A percentile compares a stretch with the other conserved stretches of the same genome.
Conservation (phyloP, 1,139 yeast species). For the Yamadazyma siamensis region DNA sequence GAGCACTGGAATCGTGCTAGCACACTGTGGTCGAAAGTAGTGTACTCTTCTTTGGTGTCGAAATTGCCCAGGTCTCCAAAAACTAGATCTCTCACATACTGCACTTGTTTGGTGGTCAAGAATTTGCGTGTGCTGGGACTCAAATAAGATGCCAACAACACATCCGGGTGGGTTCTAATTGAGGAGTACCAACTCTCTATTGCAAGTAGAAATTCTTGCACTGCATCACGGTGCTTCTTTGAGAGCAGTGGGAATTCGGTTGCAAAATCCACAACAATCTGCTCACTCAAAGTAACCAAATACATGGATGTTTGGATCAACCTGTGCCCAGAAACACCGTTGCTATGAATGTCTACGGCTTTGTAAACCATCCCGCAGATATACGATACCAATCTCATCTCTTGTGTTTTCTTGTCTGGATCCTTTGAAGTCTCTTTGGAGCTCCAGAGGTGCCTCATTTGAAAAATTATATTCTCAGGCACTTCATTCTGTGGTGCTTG, state of each 20-base stretch:
- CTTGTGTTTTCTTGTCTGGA: too few relatives aligned
- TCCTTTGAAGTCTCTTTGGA: too few relatives aligned
- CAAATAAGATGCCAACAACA: slow-evolving; percentile 20
- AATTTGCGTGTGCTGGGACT: slow-evolving; percentile 26
- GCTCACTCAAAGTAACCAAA: too few relatives aligned
- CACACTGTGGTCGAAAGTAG: too few relatives aligned
- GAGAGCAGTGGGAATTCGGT: slow-evolving; percentile 10
- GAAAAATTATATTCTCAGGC: too few relatives aligned
- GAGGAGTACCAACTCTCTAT: slow-evolving; percentile 10
- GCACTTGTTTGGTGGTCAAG: slow-evolving; percentile 19
- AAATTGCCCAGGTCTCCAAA: too few relatives aligned
- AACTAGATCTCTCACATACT: slow-evolving; percentile 14
- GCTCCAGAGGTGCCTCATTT: too few relatives aligned
- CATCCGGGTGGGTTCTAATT: slow-evolving; percentile 14
- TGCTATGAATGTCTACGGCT: slow-evolving; percentile 4
- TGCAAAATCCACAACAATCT: slow-evolving; percentile 12
- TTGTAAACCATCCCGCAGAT: slow-evolving; percentile 9
- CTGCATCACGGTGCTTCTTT: slow-evolving; percentile 7
- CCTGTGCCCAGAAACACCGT: slow-evolving; percentile 3
- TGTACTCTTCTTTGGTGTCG: too few relatives aligned
- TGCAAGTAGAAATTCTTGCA: slow-evolving; percentile 9
- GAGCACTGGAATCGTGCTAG: slow-evolving; percentile 28
- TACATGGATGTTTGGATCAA: too few relatives aligned
- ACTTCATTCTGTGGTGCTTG: too few relatives aligned
- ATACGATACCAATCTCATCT: too few relatives aligned